phyloP scores from a whole-genome alignment of 305 asterid species.

The Fraxinus ornus region DNA sequence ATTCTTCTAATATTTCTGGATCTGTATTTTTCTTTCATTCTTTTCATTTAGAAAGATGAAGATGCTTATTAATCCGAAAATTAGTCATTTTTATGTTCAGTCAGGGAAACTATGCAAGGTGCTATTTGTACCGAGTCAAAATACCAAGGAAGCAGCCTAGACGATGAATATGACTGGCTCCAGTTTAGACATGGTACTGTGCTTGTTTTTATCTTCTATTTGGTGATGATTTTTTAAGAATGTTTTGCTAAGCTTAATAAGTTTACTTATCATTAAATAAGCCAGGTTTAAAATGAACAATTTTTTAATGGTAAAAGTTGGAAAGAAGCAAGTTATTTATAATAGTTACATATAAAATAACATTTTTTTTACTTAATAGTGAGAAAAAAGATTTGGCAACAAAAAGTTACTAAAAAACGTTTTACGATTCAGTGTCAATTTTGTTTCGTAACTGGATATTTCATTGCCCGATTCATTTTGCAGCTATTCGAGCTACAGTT shows the following conservation, averaged over 20 bases:
- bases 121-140: constrained; percentile 48
- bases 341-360: neutral
- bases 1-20: neutral
- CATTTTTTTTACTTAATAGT: neutral
- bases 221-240: neutral
- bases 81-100: constrained; percentile 30
- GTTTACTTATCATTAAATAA: neutral
- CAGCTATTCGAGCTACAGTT: constrained; percentile 74
- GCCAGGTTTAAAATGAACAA: neutral
- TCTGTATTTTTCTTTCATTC: neutral
- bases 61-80: neutral
- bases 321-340: neutral
- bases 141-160: constrained; percentile 59
- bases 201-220: neutral
- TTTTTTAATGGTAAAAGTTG: neutral
- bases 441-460: neutral
- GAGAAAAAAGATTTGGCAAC: neutral
- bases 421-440: constrained; percentile 4
- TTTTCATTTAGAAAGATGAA: neutral
- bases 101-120: constrained; percentile 68
- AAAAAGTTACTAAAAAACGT: neutral
- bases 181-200: constrained; percentile 63
- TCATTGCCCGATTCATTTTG: constrained; percentile 23
- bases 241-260: neutral
- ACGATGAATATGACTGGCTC: constrained; percentile 67